These are phyloP conservation scores for Rickenella mellea DNA, from an alignment of 768 basidiomycete species.

Conservation along the genomic window DNA sequence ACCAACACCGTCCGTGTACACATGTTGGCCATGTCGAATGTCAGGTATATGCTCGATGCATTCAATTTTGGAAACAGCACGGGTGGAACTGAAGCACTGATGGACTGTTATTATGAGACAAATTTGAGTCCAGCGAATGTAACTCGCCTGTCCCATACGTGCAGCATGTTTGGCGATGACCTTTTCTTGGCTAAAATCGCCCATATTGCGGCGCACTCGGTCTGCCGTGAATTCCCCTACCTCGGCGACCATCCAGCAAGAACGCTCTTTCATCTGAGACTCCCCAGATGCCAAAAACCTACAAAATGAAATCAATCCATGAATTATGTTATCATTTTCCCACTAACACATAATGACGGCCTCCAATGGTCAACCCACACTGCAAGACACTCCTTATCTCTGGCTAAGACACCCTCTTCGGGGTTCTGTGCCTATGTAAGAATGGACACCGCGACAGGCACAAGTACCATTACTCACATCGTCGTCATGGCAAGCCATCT, in stretches of 20 bases:
- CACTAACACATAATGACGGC: slow-evolving; percentile 10
- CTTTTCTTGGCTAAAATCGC: slow-evolving; percentile 8
- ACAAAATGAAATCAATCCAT: not conserved
- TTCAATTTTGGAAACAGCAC: slow-evolving; percentile 4
- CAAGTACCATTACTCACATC: too few relatives aligned
- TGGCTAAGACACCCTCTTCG: slow-evolving; percentile 7
- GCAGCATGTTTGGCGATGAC: slow-evolving; percentile 11
- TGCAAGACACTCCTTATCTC: slow-evolving; percentile 8
- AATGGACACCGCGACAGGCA: too few relatives aligned
- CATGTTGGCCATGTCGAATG: slow-evolving; percentile 4
- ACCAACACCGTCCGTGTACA: slow-evolving; percentile 11
- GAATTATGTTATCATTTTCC: not conserved
- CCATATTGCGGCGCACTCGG: slow-evolving; percentile 9
- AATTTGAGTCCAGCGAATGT: too few relatives aligned
- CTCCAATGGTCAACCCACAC: slow-evolving; percentile 7
- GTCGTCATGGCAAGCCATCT: too few relatives aligned
- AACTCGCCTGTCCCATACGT: too few relatives aligned
- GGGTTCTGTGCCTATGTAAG: too few relatives aligned
- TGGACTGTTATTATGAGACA: too few relatives aligned
- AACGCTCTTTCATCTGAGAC: slow-evolving; percentile 13
- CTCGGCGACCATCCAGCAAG: slow-evolving; percentile 14
- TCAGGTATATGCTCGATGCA: slow-evolving; percentile 6
- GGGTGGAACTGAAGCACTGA: slow-evolving; percentile 10
- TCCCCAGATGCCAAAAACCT: slow-evolving; percentile 12
- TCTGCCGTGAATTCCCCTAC: slow-evolving; percentile 10